A percentile compares a stretch with the other conserved stretches of the same genome.
Conservation (phyloP, 768 basidiomycete species). For the Podaxis sp. region DNA sequence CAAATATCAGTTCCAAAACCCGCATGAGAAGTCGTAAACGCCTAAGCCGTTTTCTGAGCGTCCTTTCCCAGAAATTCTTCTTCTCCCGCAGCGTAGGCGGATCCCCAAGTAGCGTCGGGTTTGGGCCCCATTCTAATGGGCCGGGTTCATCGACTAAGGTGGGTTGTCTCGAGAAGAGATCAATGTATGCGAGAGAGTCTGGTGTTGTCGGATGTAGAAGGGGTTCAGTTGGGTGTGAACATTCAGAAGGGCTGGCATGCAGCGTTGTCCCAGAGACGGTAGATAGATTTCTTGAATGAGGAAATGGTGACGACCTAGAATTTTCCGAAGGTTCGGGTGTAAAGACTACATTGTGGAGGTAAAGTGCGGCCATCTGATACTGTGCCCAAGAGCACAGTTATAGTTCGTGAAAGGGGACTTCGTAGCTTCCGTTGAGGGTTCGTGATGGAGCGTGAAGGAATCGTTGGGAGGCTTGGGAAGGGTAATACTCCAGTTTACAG, state of each 20-base stretch:
- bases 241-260: conserved; percentile 35
- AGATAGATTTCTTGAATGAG: conserved; percentile 45
- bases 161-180: conserved; percentile 34
- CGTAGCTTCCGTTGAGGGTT: conserved; percentile 16
- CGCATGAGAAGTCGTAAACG: conserved; percentile 29
- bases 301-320: conserved; percentile 23
- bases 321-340: conserved; percentile 31
- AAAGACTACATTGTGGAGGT: conserved; percentile 57
- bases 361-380: conserved; percentile 53
- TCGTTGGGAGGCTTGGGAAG: not conserved
- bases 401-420: conserved; percentile 21
- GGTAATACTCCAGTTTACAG: not conserved
- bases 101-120: conserved; percentile 29
- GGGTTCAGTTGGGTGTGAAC: conserved; percentile 44
- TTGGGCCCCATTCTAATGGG: conserved; percentile 26
- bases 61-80: conserved; percentile 26
- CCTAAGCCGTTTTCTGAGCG: conserved; percentile 26
- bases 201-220: conserved; percentile 34
- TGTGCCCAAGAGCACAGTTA: conserved; percentile 7
- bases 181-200: conserved; percentile 30
- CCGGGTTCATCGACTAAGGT: conserved; percentile 24
- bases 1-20: conserved; percentile 34
- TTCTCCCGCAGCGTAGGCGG: conserved; percentile 28
- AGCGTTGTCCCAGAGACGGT: conserved; percentile 38
- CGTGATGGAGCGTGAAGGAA: conserved; percentile 5